Evolutionary conservation across 192 early-diverging fungal genomes (phyloP).

Genomic region (Mortierella claussenii): DNA sequence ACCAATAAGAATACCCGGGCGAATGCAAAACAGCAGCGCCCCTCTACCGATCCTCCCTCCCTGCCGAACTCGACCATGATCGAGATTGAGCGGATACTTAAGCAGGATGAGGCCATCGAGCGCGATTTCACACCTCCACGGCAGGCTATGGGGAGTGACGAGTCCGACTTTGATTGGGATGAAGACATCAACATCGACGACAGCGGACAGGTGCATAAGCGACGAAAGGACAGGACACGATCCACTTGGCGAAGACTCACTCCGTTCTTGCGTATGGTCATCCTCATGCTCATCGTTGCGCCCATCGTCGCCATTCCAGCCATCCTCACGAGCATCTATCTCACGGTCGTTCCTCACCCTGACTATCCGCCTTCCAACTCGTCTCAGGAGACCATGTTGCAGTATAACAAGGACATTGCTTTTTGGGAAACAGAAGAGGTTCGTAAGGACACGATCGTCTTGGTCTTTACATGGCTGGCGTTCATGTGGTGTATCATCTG

Average conservation of each 20-base stretch:
- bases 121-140: constrained; percentile 40
- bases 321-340: constrained; percentile 58
- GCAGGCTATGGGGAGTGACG: constrained; percentile 43
- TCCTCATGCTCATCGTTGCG: constrained; percentile 63
- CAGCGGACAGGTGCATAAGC: constrained; percentile 26
- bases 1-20: too few relatives aligned
- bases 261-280: constrained; percentile 60
- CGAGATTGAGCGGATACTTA: constrained; percentile 49
- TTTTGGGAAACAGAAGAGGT: constrained; percentile 31
- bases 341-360: constrained; percentile 39
- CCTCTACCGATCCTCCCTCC: constrained; percentile 3
- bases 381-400: neutral
- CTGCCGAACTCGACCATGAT: constrained; percentile 31
- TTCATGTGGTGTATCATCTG: constrained; percentile 58
- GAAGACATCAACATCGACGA: constrained; percentile 48
- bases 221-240: constrained; percentile 16
- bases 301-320: constrained; percentile 63
- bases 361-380: constrained; percentile 24
- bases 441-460: constrained; percentile 59
- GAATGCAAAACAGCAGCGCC: neutral
- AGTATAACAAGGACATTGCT: neutral
- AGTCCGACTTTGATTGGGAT: constrained; percentile 54
- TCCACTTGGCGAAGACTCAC: constrained; percentile 65
- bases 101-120: constrained; percentile 32
- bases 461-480: constrained; percentile 61